phyloP scores from a whole-genome alignment of 441 rosid genomes.

The Populus hybrid region DNA sequence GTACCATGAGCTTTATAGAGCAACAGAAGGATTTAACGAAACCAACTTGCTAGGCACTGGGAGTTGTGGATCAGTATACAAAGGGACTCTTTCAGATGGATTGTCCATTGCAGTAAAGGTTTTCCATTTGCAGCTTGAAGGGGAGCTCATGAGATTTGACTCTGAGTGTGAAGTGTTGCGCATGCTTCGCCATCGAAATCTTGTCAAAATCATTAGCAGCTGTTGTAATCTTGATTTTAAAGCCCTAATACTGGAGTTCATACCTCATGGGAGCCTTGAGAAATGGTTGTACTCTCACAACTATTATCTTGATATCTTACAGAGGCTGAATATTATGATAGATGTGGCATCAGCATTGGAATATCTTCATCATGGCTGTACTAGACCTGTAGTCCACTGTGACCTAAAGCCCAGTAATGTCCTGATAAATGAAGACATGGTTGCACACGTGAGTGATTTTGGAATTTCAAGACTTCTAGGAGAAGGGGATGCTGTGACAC shows the following conservation, averaged over 20 bases:
- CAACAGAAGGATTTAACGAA: conserved; percentile 14
- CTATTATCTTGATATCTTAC: not conserved
- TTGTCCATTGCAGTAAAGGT: conserved; percentile 10
- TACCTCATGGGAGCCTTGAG: conserved; percentile 10
- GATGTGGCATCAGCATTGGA: not conserved
- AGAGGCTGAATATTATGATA: conserved; percentile 10
- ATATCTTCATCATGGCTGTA: conserved; percentile 16
- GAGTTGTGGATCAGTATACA: conserved; percentile 10
- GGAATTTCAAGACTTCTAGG: conserved; percentile 16
- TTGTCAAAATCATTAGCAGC: conserved; percentile 8
- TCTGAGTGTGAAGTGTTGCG: conserved; percentile 11
- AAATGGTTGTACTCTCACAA: conserved; percentile 15
- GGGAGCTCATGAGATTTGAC: conserved; percentile 11
- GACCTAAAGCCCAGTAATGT: conserved; percentile 14
- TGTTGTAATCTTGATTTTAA: conserved; percentile 9
- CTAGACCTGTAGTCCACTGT: conserved; percentile 12
- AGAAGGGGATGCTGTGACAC: conserved; percentile 9
- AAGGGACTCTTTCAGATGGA: conserved; percentile 1
- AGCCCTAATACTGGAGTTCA: conserved; percentile 10
- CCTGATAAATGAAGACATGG: conserved; percentile 14
- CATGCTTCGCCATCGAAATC: conserved; percentile 14
- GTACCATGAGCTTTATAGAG: conserved; percentile 18
- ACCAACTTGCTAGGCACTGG: conserved; percentile 7
- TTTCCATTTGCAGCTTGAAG: conserved; percentile 16
- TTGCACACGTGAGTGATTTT: conserved; percentile 20